Conservation (phyloP, 192 early-diverging fungal species). For the Entomortierella lignicola region DNA sequence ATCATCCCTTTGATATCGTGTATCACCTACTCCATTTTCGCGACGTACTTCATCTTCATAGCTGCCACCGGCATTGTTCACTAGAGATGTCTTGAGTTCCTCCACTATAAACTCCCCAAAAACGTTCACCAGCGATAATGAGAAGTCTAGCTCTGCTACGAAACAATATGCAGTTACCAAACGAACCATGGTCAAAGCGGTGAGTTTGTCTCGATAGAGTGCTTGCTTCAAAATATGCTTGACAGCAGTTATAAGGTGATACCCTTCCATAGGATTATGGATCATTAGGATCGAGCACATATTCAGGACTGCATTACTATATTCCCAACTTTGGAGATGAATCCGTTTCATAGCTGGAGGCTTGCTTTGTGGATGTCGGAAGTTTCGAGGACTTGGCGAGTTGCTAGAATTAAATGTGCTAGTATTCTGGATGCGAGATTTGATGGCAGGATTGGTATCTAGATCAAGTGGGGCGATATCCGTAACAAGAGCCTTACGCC, state of each 20-base stretch:
- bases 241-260: slow-evolving; percentile 53
- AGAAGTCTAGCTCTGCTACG: slow-evolving; percentile 54
- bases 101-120: slow-evolving; percentile 63
- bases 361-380: background rate
- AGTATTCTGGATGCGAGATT: slow-evolving; percentile 1
- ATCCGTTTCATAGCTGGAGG: background rate
- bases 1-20: background rate
- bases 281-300: slow-evolving; percentile 65
- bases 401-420: background rate
- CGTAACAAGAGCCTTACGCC: slow-evolving; percentile 12
- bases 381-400: background rate
- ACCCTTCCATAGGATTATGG: slow-evolving; percentile 59
- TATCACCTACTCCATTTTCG: background rate
- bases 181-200: slow-evolving; percentile 56
- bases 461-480: slow-evolving; percentile 8
- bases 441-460: slow-evolving; percentile 16
- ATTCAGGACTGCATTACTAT: slow-evolving; percentile 55
- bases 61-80: slow-evolving; percentile 6
- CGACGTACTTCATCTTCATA: slow-evolving; percentile 13
- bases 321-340: slow-evolving; percentile 51
- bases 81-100: slow-evolving; percentile 51
- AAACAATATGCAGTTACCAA: slow-evolving; percentile 57
- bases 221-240: slow-evolving; percentile 59
- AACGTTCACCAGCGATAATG: slow-evolving; percentile 32
- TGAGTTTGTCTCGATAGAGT: slow-evolving; percentile 53